Conservation (phyloP, 2,329 filamentous ascomycete genomes). For the Fusarium euwallaceae region DNA sequence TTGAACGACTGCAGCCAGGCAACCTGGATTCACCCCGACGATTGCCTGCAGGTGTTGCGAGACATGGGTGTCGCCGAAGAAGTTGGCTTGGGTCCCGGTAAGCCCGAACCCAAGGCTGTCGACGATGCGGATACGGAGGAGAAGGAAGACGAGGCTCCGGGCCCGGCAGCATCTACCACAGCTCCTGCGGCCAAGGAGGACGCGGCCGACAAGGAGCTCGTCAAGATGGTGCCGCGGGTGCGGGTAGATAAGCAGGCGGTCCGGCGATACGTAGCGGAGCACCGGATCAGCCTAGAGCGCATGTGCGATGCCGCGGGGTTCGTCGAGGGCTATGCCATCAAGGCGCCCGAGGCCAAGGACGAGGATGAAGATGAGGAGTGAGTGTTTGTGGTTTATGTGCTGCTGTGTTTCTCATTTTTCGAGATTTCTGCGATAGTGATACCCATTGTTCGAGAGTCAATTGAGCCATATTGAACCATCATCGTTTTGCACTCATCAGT, state of each 20-base stretch:
- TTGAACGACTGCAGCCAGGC: constrained; percentile 79
- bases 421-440: constrained; percentile 41
- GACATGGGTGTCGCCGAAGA: constrained; percentile 82
- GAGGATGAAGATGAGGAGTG: constrained; percentile 46
- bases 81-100: constrained; percentile 62
- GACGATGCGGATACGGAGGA: constrained; percentile 32
- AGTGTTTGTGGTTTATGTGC: constrained; percentile 5
- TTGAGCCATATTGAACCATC: constrained; percentile 10
- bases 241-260: constrained; percentile 68
- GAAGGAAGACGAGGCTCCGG: constrained; percentile 38
- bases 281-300: constrained; percentile 73
- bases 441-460: constrained; percentile 34
- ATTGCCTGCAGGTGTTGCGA: constrained; percentile 82
- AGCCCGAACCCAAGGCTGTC: constrained; percentile 41
- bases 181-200: constrained; percentile 44
- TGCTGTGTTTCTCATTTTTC: constrained; percentile 15
- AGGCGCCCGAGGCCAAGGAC: constrained; percentile 51
- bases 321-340: constrained; percentile 73
- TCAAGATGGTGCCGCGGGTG: constrained; percentile 59
- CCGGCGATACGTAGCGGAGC: constrained; percentile 73
- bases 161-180: constrained; percentile 20
- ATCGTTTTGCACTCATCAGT: background rate
- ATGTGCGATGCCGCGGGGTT: constrained; percentile 83
- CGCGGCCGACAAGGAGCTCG: constrained; percentile 41
- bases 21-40: constrained; percentile 88